phyloP scores from a whole-genome alignment of 225 moss, liverwort and hornwort species.

The Polytrichum commune region DNA sequence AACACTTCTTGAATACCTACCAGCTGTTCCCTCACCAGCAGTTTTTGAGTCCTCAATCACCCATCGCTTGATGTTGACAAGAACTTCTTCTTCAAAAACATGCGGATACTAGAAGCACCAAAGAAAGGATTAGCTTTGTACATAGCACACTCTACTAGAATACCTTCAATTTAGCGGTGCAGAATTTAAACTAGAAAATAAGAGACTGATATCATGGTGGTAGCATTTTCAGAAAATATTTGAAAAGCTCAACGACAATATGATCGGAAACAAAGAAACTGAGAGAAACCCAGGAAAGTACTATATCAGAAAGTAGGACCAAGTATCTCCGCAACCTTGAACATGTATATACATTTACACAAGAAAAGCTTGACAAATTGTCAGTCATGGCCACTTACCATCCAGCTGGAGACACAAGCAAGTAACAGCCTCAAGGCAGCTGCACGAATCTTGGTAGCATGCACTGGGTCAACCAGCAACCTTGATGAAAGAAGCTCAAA shows the following conservation, averaged over 20 bases:
- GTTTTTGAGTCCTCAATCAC: slow-evolving; percentile 69
- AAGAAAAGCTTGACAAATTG: no score
- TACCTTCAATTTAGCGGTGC: no score
- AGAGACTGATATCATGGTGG: no score
- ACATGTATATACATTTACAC: no score
- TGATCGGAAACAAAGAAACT: no score
- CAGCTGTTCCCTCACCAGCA: slow-evolving; percentile 37
- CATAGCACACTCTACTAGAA: no score
- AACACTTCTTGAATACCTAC: slow-evolving; percentile 31
- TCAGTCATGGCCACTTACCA: slow-evolving; percentile 45
- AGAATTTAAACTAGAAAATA: no score
- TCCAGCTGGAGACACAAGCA: slow-evolving; percentile 80
- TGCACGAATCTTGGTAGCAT: slow-evolving; percentile 67
- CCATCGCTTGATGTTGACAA: slow-evolving; percentile 86
- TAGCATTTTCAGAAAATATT: no score
- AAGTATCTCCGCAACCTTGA: no score
- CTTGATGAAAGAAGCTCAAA: slow-evolving; percentile 86
- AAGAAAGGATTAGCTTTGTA: slow-evolving; percentile 3
- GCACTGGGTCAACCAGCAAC: slow-evolving; percentile 69
- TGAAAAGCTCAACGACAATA: no score
- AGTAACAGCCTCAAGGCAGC: slow-evolving; percentile 89
- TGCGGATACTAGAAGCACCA: slow-evolving; percentile 74
- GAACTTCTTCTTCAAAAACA: slow-evolving; percentile 80
- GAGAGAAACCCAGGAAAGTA: no score
- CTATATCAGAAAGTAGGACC: no score